Base-by-base conservation (phyloP, 1,284 basidiomycete species). In the Erythrobasidium hasegawianum region DNA sequence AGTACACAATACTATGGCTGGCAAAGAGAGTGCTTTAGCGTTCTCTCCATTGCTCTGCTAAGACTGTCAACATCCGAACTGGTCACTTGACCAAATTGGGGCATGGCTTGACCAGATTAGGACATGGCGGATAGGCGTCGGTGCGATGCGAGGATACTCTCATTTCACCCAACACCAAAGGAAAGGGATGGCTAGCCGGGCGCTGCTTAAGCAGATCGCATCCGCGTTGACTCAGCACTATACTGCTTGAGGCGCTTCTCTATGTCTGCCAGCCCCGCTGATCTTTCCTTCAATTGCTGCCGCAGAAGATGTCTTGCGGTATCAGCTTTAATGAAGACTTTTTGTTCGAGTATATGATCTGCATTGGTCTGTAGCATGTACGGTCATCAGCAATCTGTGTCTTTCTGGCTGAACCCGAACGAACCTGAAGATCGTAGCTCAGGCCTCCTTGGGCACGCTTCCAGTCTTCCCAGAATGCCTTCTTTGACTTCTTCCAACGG, bases 391-490 rank as follows among this genome's bases (percentile, higher is more conserved):
- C 22, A 24, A 53, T 3, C 13, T 22, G 55, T 33, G n/a, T n/a
- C n/a, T n/a, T 41, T 2, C 40, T 22, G 47, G 27, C 39, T 57
- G 11, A 26, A 22, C n/a, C n/a, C n/a, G 20, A 26, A 26, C 64
- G 38, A 14, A 52, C 64, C 53, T 69, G 62, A 18, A 69, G 54
- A 39, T 69, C 68, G 39, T 26, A 60, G 22, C 39, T 40, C 24
- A 69, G 38, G 24, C 62, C 57, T 20, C 61, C 57, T 33, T 65
- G 55, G 14, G 64, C 58, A 8, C 68, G 38, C 29, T 57, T 57
- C 49, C 57, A 65, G 40, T 79, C 76, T n/a, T 64, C 55, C 33
- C 74, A 72, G 66, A 78, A 79, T 16, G 69, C 66, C 20, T 62
- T 62, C 59, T 76, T 72, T 1, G 71, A 71, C 53, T 72, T 73